These are phyloP conservation scores for Claviceps sp. DNA, from an alignment of 2,329 filamentous ascomycete species.

Conservation along the genomic window DNA sequence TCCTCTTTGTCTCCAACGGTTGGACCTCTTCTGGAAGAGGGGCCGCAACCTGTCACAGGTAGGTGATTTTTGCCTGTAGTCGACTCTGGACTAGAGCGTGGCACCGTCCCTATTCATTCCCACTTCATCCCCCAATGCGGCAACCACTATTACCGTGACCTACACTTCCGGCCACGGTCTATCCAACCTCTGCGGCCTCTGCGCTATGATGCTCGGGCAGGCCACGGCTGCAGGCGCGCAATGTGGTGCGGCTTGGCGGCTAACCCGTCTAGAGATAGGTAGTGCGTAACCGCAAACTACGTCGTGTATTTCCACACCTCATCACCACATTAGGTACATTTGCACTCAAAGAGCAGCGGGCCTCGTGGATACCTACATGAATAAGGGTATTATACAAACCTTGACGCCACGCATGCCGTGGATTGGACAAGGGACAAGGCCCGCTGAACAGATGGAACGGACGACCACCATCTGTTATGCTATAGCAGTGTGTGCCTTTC, in stretches of 20 bases:
- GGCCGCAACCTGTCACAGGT: not conserved
- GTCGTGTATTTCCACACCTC: not conserved
- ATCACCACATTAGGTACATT: not conserved
- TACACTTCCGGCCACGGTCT: not conserved
- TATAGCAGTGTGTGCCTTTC: slow-evolving; percentile 3
- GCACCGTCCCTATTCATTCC: not conserved
- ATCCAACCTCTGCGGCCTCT: not conserved
- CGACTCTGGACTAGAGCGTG: not conserved
- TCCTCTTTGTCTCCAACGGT: slow-evolving; percentile 10
- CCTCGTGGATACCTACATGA: not conserved
- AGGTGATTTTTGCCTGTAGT: not conserved
- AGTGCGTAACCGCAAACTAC: too few species aligned
- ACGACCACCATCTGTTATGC: not conserved
- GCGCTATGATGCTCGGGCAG: not conserved
- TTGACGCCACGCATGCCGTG: slow-evolving; percentile 1
- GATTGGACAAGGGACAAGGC: not conserved
- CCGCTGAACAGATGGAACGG: not conserved
- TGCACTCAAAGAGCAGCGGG: not conserved
- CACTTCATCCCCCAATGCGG: not conserved
- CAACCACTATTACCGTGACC: not conserved
- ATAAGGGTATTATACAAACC: not conserved
- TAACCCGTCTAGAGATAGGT: too few species aligned
- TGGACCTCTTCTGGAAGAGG: slow-evolving; percentile 3
- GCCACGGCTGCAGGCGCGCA: not conserved
- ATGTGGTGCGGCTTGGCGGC: too few species aligned